Conservation (phyloP, 768 basidiomycete species). For the Macrocybe gigantea region DNA sequence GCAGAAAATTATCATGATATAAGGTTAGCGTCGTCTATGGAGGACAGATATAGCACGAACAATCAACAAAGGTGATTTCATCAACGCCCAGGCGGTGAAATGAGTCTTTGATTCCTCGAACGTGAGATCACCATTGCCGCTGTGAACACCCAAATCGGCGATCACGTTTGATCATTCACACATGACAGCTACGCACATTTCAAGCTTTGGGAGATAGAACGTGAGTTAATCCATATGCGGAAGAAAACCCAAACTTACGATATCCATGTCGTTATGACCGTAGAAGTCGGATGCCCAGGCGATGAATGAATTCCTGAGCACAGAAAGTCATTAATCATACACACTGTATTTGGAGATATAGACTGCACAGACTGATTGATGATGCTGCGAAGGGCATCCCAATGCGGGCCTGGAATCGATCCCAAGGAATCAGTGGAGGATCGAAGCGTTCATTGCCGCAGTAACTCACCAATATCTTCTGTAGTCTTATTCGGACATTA, state of each 20-base stretch:
- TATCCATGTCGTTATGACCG: slow-evolving; percentile 66
- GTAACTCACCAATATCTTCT: slow-evolving; percentile 33
- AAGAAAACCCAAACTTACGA: slow-evolving; percentile 28
- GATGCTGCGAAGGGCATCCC: slow-evolving; percentile 50
- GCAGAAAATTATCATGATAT: neutral
- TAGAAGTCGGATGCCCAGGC: slow-evolving; percentile 60
- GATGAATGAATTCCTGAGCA: slow-evolving; percentile 56
- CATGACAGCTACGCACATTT: slow-evolving; percentile 31
- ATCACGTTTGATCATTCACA: neutral
- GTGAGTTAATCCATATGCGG: neutral
- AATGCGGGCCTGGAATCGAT: slow-evolving; percentile 22
- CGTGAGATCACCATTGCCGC: slow-evolving; percentile 57
- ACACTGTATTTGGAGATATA: neutral
- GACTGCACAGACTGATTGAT: slow-evolving; percentile 45
- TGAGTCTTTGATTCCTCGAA: slow-evolving; percentile 64
- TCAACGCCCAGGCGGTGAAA: slow-evolving; percentile 49
- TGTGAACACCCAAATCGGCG: neutral
- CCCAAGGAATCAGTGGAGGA: neutral
- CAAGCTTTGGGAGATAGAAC: slow-evolving; percentile 28
- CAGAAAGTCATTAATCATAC: neutral
- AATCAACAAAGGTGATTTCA: slow-evolving; percentile 36
- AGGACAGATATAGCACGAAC: slow-evolving; percentile 12
- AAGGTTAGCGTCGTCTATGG: neutral
- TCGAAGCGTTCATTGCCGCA: neutral
- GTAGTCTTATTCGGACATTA: slow-evolving; percentile 36